Percentiles rank a stretch among this genome's conserved stretches.
phyloP scores from a whole-genome alignment of 2,329 filamentous ascomycete genomes.

The Fusarium staphyleae region DNA sequence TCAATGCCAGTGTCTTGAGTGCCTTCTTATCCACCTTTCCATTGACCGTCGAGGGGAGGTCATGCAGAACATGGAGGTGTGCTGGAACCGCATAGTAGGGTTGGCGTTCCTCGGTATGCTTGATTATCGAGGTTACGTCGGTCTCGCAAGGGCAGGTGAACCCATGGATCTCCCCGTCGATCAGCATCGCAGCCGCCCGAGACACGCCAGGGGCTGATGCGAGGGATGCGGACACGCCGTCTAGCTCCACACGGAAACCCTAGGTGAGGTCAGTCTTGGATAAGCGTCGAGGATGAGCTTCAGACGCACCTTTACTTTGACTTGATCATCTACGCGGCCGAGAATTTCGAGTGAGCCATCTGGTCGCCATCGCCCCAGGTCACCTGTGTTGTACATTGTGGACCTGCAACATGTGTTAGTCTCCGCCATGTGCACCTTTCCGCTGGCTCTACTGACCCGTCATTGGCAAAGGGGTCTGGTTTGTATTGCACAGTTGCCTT shows the following conservation, averaged over 20 bases:
- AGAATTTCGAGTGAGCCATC: constrained; percentile 63
- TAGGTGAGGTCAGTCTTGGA: constrained; percentile 25
- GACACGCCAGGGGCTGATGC: constrained; percentile 54
- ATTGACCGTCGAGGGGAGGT: constrained; percentile 60
- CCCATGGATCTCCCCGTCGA: constrained; percentile 57
- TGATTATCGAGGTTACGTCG: constrained; percentile 48
- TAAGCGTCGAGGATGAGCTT: background rate
- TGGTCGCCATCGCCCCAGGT: constrained; percentile 61
- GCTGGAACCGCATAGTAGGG: constrained; percentile 64
- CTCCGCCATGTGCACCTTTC: no score
- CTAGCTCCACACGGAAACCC: constrained; percentile 68
- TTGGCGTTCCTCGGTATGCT: constrained; percentile 52
- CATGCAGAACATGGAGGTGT: constrained; percentile 51
- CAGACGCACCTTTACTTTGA: constrained; percentile 61
- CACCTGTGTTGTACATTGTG: constrained; percentile 67
- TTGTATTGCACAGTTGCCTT: constrained; percentile 59
- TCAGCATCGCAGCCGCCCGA: constrained; percentile 56
- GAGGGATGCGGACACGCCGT: constrained; percentile 61
- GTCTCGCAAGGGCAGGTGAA: constrained; percentile 54
- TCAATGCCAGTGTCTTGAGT: constrained; percentile 48
- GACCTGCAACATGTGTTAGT: constrained; percentile 41
- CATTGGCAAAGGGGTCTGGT: constrained; percentile 57
- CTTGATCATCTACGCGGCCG: constrained; percentile 66
- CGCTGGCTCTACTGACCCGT: constrained; percentile 50
- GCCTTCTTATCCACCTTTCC: constrained; percentile 63